Base-by-base conservation (phyloP, 2,329 filamentous ascomycete genomes). In the Septoria petroselini region DNA sequence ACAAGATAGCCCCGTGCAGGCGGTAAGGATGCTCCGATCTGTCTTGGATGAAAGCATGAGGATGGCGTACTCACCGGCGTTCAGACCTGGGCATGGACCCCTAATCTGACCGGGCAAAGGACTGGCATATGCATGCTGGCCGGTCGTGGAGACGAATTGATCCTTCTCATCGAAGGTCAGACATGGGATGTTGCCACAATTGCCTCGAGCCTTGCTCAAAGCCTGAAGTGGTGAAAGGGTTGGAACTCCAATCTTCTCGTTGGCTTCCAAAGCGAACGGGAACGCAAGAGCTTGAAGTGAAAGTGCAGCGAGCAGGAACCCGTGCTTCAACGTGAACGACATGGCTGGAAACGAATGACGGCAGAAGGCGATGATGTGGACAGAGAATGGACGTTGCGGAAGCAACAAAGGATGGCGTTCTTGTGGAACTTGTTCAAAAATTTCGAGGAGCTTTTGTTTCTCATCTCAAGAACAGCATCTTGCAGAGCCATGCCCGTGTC, bases 31-130 rank as follows among this genome's bases (percentile, higher is more conserved):
- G n/a, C n/a, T n/a, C n/a, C n/a, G n/a, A n/a, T n/a, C n/a, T n/a
- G n/a, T n/a, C n/a, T n/a, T n/a, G n/a, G n/a, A n/a, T n/a, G 17
- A 7, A 7, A 18, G n/a, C 18, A 8, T 37, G 11, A 3, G 2
- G 14, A 37, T 18, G 18, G 21, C 12, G 15, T 19, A 23, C 38
- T 9, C 2, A 41, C 38, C 43, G 8, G 55, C 54, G 35, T 59
- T 60, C 44, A 60, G 41, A 45, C 45, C 46, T 12, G 51, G 47
- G 31, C 51, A 54, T 9, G 51, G 51, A 29, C 52, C 52, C 37
- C 52, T 38, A 25, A 54, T 54, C 39, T 52, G 42, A 12, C 40
- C 44, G 2, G 48, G 34, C 18, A 14, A 34, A 17, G 52, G 52
- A 15, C 21, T 34, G 2, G 43, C 43, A 21, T 48, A 54, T 4